Evolutionary conservation across 2,329 filamentous ascomycete species (phyloP), one percentile per base, ranked within the genome.

Genomic region (Neurospora sp.): DNA sequence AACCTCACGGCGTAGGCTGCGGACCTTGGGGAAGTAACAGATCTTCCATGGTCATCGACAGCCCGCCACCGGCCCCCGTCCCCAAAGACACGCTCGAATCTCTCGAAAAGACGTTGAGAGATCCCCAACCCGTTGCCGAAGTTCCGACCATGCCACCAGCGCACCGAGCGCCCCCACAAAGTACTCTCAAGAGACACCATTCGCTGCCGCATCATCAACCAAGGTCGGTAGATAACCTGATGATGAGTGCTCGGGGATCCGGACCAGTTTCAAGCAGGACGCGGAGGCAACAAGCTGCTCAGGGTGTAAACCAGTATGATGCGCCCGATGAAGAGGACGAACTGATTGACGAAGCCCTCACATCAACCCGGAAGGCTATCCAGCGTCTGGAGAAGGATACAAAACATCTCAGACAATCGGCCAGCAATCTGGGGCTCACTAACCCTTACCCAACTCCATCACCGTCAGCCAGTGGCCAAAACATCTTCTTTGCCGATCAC

Each of bases 251-350:
- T 57, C 85, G 87, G 15, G 80, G 79, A 66, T 77, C 80, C 12
- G 81, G 86, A 0, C 91, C 92, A 0, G 86, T 93, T 68, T 93
- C 92, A 0, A 93, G 90, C 78, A 87, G 94, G 72, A 96, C 93
- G 15, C 86, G 95, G 70, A 87, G 93, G 71, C 91, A 92, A 12
- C 87, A 96, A 78, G 89, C 92, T 15, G 83, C 85, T 4, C 90
- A 93, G 72, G 91, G 91, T 4, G 88, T 91, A 67, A 91, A 92
- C 75, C 90, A 92, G 72, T 97, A 98, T 78, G 96, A 99, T 77
- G 94, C 94, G 0, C 93, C 96, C 1, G 94, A 97, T 76, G 96
- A 99, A 80, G 95, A 98, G 77, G 96, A 99, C 71, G 96, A 99
- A 81, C 86, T 99, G 10, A 85, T 98, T 10, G 94, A 97, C 74